Conservation (phyloP, 495 filamentous ascomycete species). For the Bombardia bombarda region DNA sequence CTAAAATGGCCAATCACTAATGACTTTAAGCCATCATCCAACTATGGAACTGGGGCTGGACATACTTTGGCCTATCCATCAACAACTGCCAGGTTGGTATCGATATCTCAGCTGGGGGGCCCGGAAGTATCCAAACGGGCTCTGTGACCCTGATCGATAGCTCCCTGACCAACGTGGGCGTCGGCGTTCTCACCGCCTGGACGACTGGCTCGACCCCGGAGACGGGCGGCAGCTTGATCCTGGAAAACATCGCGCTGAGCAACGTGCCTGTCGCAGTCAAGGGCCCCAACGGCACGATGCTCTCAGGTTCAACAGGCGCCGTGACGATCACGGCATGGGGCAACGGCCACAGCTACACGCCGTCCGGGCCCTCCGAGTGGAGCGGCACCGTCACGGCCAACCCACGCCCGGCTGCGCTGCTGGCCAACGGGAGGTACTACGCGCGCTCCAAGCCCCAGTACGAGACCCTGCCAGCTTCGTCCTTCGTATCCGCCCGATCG, state of each 20-base stretch:
- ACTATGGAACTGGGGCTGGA: constrained; percentile 50
- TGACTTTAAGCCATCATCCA: constrained; percentile 42
- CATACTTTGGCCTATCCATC: constrained; percentile 50
- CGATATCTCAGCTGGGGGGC: constrained; percentile 47
- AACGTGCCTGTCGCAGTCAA: constrained; percentile 56
- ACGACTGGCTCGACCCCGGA: constrained; percentile 36
- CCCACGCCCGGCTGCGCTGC: constrained; percentile 30
- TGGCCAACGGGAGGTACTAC: constrained; percentile 35
- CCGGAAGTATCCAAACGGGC: constrained; percentile 40
- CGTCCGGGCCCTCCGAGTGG: constrained; percentile 26
- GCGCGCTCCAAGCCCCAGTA: constrained; percentile 54
- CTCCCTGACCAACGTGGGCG: constrained; percentile 58
- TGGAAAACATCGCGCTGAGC: constrained; percentile 62
- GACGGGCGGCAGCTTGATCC: constrained; percentile 43
- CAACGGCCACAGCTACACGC: constrained; percentile 36
- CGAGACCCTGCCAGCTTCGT: constrained; percentile 37
- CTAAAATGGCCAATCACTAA: constrained; percentile 28
- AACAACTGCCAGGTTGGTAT: constrained; percentile 56
- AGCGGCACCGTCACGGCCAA: constrained; percentile 29
- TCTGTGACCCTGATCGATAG: constrained; percentile 63
- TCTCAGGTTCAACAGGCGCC: constrained; percentile 49
- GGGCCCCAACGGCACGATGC: constrained; percentile 40
- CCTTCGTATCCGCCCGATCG: constrained; percentile 54
- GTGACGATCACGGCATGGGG: constrained; percentile 45
- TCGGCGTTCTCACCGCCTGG: constrained; percentile 63